Conservation (phyloP, 23 red algal species). For the Gracilariopsis chorda region DNA sequence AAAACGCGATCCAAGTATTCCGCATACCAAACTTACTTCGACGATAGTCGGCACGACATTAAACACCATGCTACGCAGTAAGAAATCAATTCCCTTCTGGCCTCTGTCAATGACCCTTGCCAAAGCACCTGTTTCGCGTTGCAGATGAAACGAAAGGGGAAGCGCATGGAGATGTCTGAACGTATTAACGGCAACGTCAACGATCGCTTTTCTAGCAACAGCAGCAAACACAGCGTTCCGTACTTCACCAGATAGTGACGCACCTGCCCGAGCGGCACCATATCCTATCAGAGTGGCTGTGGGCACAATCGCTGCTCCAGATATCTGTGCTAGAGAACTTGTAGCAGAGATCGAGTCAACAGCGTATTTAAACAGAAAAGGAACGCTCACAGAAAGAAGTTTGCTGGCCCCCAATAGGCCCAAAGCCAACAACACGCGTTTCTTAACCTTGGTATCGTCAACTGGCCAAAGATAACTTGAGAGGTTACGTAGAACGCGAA, state of each 20-base stretch:
- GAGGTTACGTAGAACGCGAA: constrained; percentile 68
- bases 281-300: constrained; percentile 83
- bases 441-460: constrained; percentile 63
- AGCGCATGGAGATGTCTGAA: constrained; percentile 89
- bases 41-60: constrained; percentile 89
- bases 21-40: constrained; percentile 88
- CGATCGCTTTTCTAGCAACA: constrained; percentile 76
- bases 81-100: constrained; percentile 97
- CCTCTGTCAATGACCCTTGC: constrained; percentile 91
- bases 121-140: constrained; percentile 79
- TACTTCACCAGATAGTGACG: constrained; percentile 75
- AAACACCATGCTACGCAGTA: constrained; percentile 94
- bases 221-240: constrained; percentile 82
- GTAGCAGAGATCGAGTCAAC: constrained; percentile 73
- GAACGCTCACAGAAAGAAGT: constrained; percentile 75
- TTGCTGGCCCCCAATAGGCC: constrained; percentile 81
- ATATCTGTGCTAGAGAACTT: background rate
- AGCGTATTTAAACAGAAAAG: constrained; percentile 89
- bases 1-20: constrained; percentile 69
- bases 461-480: constrained; percentile 82
- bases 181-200: constrained; percentile 84
- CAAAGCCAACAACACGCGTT: constrained; percentile 66
- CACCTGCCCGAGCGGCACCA: constrained; percentile 72
- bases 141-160: constrained; percentile 82
- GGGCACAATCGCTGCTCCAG: constrained; percentile 43